Conservation (phyloP, 129 eudicot genomes). For the Deinandra increscens region DNA sequence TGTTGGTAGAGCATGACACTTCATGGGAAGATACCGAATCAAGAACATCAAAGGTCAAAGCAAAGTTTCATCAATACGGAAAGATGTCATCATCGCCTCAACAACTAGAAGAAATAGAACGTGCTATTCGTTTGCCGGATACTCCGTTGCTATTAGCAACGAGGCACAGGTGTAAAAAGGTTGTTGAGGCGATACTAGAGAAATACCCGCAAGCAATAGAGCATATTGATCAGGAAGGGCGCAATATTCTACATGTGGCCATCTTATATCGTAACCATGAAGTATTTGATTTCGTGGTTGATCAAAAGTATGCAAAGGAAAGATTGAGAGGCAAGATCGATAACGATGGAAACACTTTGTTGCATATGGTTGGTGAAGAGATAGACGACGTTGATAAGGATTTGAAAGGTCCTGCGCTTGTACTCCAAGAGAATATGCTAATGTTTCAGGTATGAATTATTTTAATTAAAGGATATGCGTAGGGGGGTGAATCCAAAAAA, state of each 20-base stretch:
- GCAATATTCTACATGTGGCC: slow-evolving; percentile 41
- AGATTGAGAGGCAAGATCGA: slow-evolving; percentile 33
- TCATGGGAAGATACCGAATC: slow-evolving; percentile 23
- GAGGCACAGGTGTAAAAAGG: slow-evolving; percentile 23
- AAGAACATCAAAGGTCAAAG: neutral
- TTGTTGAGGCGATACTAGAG: slow-evolving; percentile 29
- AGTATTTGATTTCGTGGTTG: slow-evolving; percentile 22
- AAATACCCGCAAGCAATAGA: slow-evolving; percentile 38
- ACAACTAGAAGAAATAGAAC: neutral
- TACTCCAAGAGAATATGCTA: slow-evolving; percentile 33
- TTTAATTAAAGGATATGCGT: too few species aligned
- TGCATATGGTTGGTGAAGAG: slow-evolving; percentile 41
- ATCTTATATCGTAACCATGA: slow-evolving; percentile 21
- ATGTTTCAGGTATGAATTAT: slow-evolving; percentile 27
- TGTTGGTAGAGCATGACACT: slow-evolving; percentile 31
- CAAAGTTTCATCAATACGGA: slow-evolving; percentile 22
- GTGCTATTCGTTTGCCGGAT: slow-evolving; percentile 12
- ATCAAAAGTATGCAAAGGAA: slow-evolving; percentile 15
- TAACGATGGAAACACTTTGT: slow-evolving; percentile 35
- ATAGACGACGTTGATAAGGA: neutral
- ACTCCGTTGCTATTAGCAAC: slow-evolving; percentile 44
- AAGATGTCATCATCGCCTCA: slow-evolving; percentile 3
- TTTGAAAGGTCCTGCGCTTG: slow-evolving; percentile 29
- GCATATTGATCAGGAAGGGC: slow-evolving; percentile 34
- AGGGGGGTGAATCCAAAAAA: too few species aligned